Evolutionary conservation across 257 asterid genomes (phyloP).

Genomic region (Gentiana straminea): DNA sequence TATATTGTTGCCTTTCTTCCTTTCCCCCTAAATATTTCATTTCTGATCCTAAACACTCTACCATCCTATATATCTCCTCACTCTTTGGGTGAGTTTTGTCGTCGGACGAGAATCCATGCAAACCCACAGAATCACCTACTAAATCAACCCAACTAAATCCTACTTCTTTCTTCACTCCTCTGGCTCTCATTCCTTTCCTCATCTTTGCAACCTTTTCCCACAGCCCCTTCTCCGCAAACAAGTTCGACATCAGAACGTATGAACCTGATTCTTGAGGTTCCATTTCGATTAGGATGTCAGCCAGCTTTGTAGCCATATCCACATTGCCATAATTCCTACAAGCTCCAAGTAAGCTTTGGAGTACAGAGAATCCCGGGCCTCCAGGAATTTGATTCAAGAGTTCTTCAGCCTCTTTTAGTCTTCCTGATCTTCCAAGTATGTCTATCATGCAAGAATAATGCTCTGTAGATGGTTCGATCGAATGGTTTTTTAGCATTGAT

Average conservation of each 20-base stretch:
- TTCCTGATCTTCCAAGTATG: slow-evolving; percentile 84
- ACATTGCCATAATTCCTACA: slow-evolving; percentile 67
- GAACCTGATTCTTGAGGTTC: slow-evolving; percentile 72
- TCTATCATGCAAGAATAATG: slow-evolving; percentile 80
- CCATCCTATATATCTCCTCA: slow-evolving; percentile 57
- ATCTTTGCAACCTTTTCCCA: slow-evolving; percentile 80
- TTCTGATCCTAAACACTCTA: slow-evolving; percentile 62
- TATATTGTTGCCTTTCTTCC: slow-evolving; percentile 17
- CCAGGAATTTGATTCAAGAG: slow-evolving; percentile 57
- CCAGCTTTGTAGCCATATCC: slow-evolving; percentile 56
- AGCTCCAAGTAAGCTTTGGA: slow-evolving; percentile 77
- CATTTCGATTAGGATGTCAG: slow-evolving; percentile 48
- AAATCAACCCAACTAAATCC: slow-evolving; percentile 94
- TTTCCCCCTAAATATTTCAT: slow-evolving; percentile 36
- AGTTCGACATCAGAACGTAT: slow-evolving; percentile 76
- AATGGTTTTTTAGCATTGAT: slow-evolving; percentile 45
- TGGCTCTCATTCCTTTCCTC: slow-evolving; percentile 69
- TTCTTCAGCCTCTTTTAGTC: slow-evolving; percentile 69
- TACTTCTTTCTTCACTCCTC: slow-evolving; percentile 62
- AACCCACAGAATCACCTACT: slow-evolving; percentile 25
- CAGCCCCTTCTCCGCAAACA: slow-evolving; percentile 88
- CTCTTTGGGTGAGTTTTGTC: slow-evolving; percentile 62
- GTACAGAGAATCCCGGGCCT: slow-evolving; percentile 67
- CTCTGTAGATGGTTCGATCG: slow-evolving; percentile 52
- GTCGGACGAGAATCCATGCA: slow-evolving; percentile 82